phyloP scores from a whole-genome alignment of 2,329 filamentous ascomycete species.

The Trichoderma atroviride region DNA sequence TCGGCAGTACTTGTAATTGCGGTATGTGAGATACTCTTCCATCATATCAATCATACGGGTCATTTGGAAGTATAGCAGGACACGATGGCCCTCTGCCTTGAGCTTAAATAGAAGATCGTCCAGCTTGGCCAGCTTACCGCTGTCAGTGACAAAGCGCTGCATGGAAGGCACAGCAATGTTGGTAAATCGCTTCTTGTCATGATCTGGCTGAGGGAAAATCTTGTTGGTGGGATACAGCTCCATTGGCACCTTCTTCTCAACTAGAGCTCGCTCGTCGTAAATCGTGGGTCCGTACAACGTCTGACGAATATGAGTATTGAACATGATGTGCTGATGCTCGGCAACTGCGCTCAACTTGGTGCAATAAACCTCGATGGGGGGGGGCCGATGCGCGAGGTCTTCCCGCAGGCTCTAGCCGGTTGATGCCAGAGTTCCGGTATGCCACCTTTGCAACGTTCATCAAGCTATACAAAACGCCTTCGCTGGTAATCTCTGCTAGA shows the following conservation, averaged over 20 bases:
- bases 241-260: conserved; percentile 72
- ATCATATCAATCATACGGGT: conserved; percentile 99
- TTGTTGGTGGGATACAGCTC: conserved; percentile 63
- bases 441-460: conserved; percentile 74
- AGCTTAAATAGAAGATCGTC: conserved; percentile 85
- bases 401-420: conserved; percentile 78
- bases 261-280: conserved; percentile 70
- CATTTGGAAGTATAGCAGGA: conserved; percentile 99
- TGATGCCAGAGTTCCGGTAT: conserved; percentile 71
- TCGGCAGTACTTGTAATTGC: conserved; percentile 98
- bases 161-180: conserved; percentile 94
- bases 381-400: conserved; percentile 80
- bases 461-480: conserved; percentile 73
- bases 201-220: conserved; percentile 77
- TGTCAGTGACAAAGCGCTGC: conserved; percentile 96
- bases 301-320: conserved; percentile 76
- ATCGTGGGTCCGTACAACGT: conserved; percentile 69
- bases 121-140: conserved; percentile 89
- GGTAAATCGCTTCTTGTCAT: conserved; percentile 81
- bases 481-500: conserved; percentile 67
- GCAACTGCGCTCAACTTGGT: conserved; percentile 64
- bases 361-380: conserved; percentile 76
- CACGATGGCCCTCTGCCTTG: conserved; percentile 90
- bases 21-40: conserved; percentile 98
- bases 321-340: conserved; percentile 75